These are phyloP conservation scores for Potentilla sterilis DNA, from an alignment of 306 rosid genomes.

Conservation along the genomic window DNA sequence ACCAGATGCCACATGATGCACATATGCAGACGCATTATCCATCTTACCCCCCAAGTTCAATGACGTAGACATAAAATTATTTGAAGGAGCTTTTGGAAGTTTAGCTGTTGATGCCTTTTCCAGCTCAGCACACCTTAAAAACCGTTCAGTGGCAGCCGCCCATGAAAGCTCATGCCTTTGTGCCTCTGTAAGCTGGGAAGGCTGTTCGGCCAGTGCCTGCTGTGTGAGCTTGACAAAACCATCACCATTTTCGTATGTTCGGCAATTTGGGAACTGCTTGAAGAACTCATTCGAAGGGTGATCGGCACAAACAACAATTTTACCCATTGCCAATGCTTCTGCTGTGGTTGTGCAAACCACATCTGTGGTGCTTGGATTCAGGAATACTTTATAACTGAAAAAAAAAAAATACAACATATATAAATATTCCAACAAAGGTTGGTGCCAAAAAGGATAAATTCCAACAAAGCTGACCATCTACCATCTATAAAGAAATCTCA, in stretches of 20 bases:
- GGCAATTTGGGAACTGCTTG: slow-evolving; percentile 87
- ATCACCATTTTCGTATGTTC: slow-evolving; percentile 42
- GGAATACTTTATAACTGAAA: slow-evolving; percentile 80
- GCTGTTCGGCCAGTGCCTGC: slow-evolving; percentile 59
- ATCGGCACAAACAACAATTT: slow-evolving; percentile 73
- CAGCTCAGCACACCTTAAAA: slow-evolving; percentile 54
- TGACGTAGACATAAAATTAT: slow-evolving; percentile 52
- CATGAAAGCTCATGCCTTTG: slow-evolving; percentile 70
- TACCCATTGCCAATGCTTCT: slow-evolving; percentile 97
- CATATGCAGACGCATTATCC: slow-evolving; percentile 66
- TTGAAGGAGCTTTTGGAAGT: slow-evolving; percentile 35
- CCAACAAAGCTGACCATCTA: slow-evolving; percentile 6
- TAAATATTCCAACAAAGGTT: slow-evolving; percentile 12
- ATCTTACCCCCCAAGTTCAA: slow-evolving; percentile 34
- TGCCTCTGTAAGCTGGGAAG: slow-evolving; percentile 61
- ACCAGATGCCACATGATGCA: slow-evolving; percentile 71
- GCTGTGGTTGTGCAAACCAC: slow-evolving; percentile 99
- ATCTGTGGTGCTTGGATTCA: slow-evolving; percentile 95
- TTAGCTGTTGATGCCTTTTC: slow-evolving; percentile 36
- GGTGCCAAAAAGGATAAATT: neutral
- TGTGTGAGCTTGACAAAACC: slow-evolving; percentile 60
- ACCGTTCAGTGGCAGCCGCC: slow-evolving; percentile 90
- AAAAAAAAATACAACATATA: slow-evolving; percentile 21
- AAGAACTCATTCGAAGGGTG: slow-evolving; percentile 96
- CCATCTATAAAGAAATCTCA: slow-evolving; percentile 8